Percentiles rank a stretch among this genome's conserved stretches.
Evolutionary conservation across 2,329 filamentous ascomycete species (phyloP).

Genomic region (Cladophialophora exuberans): DNA sequence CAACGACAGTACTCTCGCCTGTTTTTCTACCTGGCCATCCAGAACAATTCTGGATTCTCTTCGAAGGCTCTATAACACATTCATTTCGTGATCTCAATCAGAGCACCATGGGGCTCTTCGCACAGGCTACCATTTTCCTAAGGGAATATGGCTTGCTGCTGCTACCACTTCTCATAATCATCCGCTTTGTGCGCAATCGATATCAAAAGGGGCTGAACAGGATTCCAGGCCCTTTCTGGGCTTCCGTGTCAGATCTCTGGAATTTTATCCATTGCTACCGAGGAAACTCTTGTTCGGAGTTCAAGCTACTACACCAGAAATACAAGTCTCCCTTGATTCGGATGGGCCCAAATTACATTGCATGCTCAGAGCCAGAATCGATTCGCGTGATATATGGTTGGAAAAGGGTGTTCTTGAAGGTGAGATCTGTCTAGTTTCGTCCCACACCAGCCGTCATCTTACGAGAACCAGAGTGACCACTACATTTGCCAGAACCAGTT

Average conservation of each 20-base stretch:
- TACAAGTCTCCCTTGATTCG: constrained; percentile 9
- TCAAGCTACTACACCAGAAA: constrained; percentile 10
- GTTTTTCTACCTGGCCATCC: too few relatives aligned
- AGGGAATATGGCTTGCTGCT: not conserved
- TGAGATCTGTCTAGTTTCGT: not conserved
- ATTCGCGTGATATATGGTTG: constrained; percentile 20
- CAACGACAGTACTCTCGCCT: too few relatives aligned
- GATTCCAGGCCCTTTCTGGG: constrained; percentile 68
- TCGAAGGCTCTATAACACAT: too few relatives aligned
- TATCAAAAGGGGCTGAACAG: constrained; percentile 3
- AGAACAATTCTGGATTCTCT: too few relatives aligned
- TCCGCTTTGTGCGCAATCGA: constrained; percentile 1
- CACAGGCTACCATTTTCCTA: not conserved
- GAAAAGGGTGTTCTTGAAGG: constrained; percentile 17
- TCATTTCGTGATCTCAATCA: too few relatives aligned
- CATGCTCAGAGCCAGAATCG: constrained; percentile 7
- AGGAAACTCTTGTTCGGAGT: constrained; percentile 1
- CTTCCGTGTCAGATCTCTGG: constrained; percentile 73
- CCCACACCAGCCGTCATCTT: not conserved
- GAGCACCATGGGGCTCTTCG: not conserved
- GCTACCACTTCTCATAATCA: not conserved
- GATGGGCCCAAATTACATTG: constrained; percentile 15
- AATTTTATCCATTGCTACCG: constrained; percentile 46
- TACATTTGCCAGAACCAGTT: constrained; percentile 15
- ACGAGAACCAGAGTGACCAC: constrained; percentile 7